Percentiles rank a stretch among this genome's conserved stretches.
phyloP scores from a whole-genome alignment of 148 eudicot species.

The Rhododendron henanense region DNA sequence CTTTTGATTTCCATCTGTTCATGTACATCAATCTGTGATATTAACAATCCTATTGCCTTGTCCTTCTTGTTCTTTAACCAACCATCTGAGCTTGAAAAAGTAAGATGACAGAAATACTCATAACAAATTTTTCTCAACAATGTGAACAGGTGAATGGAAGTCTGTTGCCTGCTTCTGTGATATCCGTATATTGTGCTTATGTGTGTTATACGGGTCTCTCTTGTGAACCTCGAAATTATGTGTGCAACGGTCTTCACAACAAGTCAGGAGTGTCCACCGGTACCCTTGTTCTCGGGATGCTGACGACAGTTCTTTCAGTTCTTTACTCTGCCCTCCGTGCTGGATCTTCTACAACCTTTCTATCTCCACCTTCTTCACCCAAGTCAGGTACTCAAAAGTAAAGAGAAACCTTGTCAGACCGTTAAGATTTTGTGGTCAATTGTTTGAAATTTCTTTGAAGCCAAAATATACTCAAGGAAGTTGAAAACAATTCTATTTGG shows the following conservation, averaged over 20 bases:
- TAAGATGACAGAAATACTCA: neutral
- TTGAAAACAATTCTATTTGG: neutral
- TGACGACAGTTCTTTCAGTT: conserved; percentile 90
- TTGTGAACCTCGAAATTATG: conserved; percentile 81
- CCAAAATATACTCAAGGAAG: neutral
- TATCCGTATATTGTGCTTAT: conserved; percentile 92
- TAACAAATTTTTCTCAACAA: neutral
- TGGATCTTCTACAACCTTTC: conserved; percentile 87
- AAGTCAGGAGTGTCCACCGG: conserved; percentile 64
- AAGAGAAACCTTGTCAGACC: neutral
- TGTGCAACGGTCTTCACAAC: conserved; percentile 78
- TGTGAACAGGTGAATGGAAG: conserved; percentile 90
- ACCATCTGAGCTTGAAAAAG: neutral
- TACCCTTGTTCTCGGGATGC: conserved; percentile 91
- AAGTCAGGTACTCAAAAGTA: conserved; percentile 52
- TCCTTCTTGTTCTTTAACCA: neutral
- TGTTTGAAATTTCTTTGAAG: neutral
- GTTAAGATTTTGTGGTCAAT: neutral
- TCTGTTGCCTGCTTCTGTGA: conserved; percentile 93
- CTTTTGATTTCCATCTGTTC: neutral
- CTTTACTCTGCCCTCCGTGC: conserved; percentile 98
- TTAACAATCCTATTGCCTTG: neutral
- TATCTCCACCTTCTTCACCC: conserved; percentile 98
- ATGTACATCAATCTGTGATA: neutral
- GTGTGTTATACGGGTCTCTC: conserved; percentile 90